Evolutionary conservation across 208 protist species (phyloP).

Genomic region (Trypanosoma brucei): DNA sequence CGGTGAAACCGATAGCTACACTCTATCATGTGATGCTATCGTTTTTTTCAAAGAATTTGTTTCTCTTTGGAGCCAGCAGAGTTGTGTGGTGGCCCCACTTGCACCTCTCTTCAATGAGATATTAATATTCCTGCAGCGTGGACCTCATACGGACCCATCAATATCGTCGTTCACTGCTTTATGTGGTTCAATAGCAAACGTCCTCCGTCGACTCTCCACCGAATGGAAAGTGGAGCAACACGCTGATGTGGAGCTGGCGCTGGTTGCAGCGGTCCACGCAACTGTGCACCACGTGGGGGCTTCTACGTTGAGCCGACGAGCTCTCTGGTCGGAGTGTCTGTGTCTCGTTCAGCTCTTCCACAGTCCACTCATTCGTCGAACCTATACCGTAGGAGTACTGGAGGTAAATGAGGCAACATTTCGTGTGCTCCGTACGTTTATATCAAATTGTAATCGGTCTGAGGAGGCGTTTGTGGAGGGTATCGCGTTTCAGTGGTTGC

Average conservation of each 20-base stretch:
- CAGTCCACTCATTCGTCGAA: conserved; percentile 21
- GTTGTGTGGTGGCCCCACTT: neutral
- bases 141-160: conserved; percentile 11
- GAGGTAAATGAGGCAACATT: conserved; percentile 31
- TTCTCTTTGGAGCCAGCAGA: conserved; percentile 2
- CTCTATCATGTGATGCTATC: conserved; percentile 4
- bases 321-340: conserved; percentile 60
- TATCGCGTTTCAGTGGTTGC: conserved; percentile 44
- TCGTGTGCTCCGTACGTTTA: conserved; percentile 32
- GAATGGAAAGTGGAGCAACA: conserved; percentile 2
- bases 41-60: conserved; percentile 13
- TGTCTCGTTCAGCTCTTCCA: conserved; percentile 23
- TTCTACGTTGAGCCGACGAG: conserved; percentile 36
- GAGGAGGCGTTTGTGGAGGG: conserved; percentile 47
- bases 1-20: neutral
- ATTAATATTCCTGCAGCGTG: conserved; percentile 14
- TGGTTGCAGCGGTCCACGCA: conserved; percentile 36
- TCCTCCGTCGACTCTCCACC: neutral
- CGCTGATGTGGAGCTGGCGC: conserved; percentile 9
- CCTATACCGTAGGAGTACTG: neutral
- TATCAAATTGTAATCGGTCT: conserved; percentile 49
- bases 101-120: conserved; percentile 8
- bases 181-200: neutral
- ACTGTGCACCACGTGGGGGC: conserved; percentile 49
- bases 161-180: conserved; percentile 2